A percentile compares a stretch with the other conserved stretches of the same genome.
Conservation (phyloP, 768 basidiomycete genomes). For the Trametes sanguinea region DNA sequence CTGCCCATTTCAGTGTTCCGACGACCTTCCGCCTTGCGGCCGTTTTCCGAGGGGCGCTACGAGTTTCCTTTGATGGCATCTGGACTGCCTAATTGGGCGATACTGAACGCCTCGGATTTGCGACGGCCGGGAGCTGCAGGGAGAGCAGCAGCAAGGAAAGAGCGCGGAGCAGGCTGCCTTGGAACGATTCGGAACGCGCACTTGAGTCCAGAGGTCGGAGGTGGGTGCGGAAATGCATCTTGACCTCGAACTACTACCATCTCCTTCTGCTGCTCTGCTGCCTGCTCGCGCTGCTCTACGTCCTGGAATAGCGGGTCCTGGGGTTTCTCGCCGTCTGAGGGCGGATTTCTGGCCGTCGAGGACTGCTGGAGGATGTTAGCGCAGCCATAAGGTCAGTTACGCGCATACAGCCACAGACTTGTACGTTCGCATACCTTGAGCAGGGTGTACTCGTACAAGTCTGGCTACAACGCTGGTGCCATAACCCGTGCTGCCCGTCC, state of each 20-base stretch:
- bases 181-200: neutral
- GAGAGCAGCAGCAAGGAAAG: neutral
- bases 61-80: conserved; percentile 1
- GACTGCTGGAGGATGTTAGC: neutral
- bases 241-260: conserved; percentile 17
- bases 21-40: conserved; percentile 9
- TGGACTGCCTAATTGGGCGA: conserved; percentile 1
- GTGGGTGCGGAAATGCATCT: conserved; percentile 12
- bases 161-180: neutral
- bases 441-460: neutral
- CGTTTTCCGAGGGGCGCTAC: conserved; percentile 7
- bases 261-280: conserved; percentile 2
- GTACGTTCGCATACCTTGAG: neutral
- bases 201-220: neutral
- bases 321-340: neutral
- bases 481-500: neutral
- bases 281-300: neutral
- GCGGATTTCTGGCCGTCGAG: neutral
- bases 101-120: conserved; percentile 9
- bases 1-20: conserved; percentile 4
- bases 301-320: neutral
- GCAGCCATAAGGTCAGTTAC: neutral
- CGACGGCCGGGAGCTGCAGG: conserved; percentile 8
- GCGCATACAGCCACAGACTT: neutral
- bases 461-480: too few species aligned